Evolutionary conservation across 2,329 filamentous ascomycete species (phyloP), one percentile per base, ranked within the genome.

Genomic region (Penicillium glabrum): DNA sequence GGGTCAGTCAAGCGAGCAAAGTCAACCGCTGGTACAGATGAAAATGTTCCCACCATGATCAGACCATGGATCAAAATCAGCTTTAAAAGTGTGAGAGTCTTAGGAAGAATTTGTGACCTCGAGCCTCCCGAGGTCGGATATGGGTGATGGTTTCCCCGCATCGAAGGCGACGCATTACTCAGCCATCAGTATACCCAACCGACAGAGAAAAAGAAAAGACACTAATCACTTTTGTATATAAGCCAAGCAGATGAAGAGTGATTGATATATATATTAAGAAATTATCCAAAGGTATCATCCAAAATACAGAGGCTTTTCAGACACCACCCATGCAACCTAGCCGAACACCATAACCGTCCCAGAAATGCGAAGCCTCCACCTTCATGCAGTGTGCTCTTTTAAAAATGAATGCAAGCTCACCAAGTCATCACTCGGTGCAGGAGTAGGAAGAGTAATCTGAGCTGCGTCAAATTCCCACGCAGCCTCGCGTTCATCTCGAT

Each of bases 391-490:
- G 43, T 46, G 55, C 5, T 66, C 64, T 26, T 61, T 65, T 27
- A 69, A 49, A 43, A 68, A 66, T 8, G 69, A 70, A 53, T 65
- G 60, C 33, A 67, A 29, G 16, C 67, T 68, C 11, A 63, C 61
- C 35, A 64, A 16, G 14, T 67, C 67, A 23, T 68, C 67, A 29
- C 64, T 64, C 0, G 62, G 57, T 0, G 61, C 55, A 8, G 64
- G 63, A 1, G 57, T 60, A 1, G 73, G 72, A 31, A 76, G 70
- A 1, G 61, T 56, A 3, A 74, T 66, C 27, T 69, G 65, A 10
- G 66, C 67, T 16, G 74, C 74, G 45, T 76, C 74, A 49, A 73
- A 75, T 24, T 69, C 69, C 72, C 72, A 76, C 43, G 62, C 71
- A 11, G 57, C 65, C 47, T 69, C 65, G 46, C 67, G 70, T 44